Base-by-base conservation (phyloP, 176 grass and related monocot species). In the Saccharum spontaneum region DNA sequence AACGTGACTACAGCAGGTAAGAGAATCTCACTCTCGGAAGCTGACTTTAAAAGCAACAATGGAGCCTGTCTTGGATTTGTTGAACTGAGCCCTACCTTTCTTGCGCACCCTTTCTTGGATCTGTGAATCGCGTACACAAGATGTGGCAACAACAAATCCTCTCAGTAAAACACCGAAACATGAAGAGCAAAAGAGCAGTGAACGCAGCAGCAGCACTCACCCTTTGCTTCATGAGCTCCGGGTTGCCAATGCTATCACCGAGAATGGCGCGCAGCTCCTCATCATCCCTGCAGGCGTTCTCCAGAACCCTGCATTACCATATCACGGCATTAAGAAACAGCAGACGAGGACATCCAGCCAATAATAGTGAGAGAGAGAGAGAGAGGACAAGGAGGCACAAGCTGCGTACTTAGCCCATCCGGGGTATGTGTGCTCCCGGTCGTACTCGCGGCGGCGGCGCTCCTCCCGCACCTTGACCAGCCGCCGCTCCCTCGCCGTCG, bases 211-310 rank as follows among this genome's bases (percentile, higher is more conserved):
- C 57, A 46, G 71, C 39, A 41, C 65, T 59, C 30, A 94, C 96
- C 91, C 93, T 95, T 77, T 95, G 89, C 87, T 90, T 98, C 96
- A 95, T 98, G 69, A 95, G 83, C 34, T 98, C 93, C 8, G 91
- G 96, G 72, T 98, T 94, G 10, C 96, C 96, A 39, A 98, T 95
- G 73, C 93, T 98, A 72, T 98, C 93, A 40, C 96, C 93, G 24
- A 98, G 91, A 77, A 98, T 88, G 33, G 89, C 91, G 7, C 91
- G 96, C 28, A 98, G 93, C 73, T 95, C 96, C 24, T 76, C 81
- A 30, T 98, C 93, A 28, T 93, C 85, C 80, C 75, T 95, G 89
- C 96, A 98, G 72, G 91, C 96, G 86, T 95, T 90, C 70, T 98
- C 95, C 76, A 98, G 92, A 85, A 95, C 85, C 83, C 96, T 98